A percentile compares a stretch with the other conserved stretches of the same genome.
phyloP scores from a whole-genome alignment of 2,329 filamentous ascomycete genomes.

The Fusarium sp. region DNA sequence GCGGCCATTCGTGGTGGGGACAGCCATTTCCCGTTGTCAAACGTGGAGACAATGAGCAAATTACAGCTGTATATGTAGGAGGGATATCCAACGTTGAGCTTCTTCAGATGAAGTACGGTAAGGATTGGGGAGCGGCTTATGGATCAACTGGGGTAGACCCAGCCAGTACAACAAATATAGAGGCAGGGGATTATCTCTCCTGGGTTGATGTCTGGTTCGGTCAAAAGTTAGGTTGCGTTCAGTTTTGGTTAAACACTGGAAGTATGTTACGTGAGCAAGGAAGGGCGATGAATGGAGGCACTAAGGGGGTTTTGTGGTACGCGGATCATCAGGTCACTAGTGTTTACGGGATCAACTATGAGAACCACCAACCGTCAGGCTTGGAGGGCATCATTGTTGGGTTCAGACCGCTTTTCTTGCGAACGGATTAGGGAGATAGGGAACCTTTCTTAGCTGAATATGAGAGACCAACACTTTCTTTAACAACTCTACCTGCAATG shows the following conservation, averaged over 20 bases:
- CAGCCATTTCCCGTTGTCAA: background rate
- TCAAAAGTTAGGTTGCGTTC: background rate
- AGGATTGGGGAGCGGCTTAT: background rate
- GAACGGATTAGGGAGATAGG: too few relatives aligned
- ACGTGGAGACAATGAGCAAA: background rate
- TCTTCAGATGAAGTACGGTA: background rate
- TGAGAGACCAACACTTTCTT: too few relatives aligned
- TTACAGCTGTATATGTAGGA: background rate
- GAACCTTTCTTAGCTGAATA: too few relatives aligned
- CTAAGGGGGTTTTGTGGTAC: background rate
- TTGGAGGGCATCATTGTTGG: background rate
- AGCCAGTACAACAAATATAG: background rate
- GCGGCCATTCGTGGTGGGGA: background rate
- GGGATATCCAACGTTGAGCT: background rate
- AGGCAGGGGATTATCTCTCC: background rate
- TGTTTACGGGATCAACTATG: background rate
- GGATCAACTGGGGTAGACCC: background rate
- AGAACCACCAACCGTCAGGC: rapidly evolving
- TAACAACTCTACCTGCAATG: too few relatives aligned
- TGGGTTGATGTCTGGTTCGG: background rate
- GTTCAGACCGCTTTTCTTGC: background rate
- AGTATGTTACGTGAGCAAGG: background rate
- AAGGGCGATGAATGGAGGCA: background rate
- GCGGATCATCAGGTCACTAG: background rate
- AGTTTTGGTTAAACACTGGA: background rate